Evolutionary conservation across 108 stramenopile species (phyloP), one percentile per base, ranked within the genome.

Genomic region (Pseudonitzschia delicatissima): DNA sequence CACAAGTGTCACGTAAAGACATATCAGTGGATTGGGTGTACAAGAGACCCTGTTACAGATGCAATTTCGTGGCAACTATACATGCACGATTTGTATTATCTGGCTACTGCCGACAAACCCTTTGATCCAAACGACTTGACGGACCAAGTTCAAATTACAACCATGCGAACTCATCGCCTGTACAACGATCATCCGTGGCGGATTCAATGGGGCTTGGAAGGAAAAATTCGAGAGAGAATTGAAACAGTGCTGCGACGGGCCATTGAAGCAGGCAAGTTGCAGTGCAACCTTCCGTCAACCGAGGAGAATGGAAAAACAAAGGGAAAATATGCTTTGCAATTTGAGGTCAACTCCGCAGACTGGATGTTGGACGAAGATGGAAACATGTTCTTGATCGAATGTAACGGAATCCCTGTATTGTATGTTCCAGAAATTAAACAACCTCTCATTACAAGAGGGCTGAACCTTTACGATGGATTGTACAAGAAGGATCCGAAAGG

Each of bases 1-100:
- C 60, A 55, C 18, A 84, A 81, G 49, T 76, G 73, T 53, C 77
- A 81, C 40, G 57, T 81, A 15, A 84, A 84, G 64, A 31, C 69
- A 9, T 81, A 81, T 59, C 42, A 42, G 18, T 60, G 68, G 40
- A 49, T 79, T 36, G 50, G 50, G 17, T 74, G 79, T 39, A 55
- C 55, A 4, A 45, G 36, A 47, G 72, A 68, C n/a, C 32, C 32
- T 5, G 31, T 28, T 37, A 27, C 31, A 5, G 44, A 34, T 39
- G 17, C 37, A 27, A 50, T 58, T 47, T 50, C 64, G 20, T 81
- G 80, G 80, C 60, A 60, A 50, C 51, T 81, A 52, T 57, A 68
- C 23, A 68, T 48, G 29, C 69, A 80, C 63, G 51, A 69, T 27
- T 68, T 69, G 27, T 57, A 49, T 48, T 80, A 47, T 31, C 64